Percentiles rank a stretch among this genome's conserved stretches.
These are phyloP conservation scores for Ceratocystis alfenasii DNA, from an alignment of 2,329 filamentous ascomycete species.

Conservation along the genomic window DNA sequence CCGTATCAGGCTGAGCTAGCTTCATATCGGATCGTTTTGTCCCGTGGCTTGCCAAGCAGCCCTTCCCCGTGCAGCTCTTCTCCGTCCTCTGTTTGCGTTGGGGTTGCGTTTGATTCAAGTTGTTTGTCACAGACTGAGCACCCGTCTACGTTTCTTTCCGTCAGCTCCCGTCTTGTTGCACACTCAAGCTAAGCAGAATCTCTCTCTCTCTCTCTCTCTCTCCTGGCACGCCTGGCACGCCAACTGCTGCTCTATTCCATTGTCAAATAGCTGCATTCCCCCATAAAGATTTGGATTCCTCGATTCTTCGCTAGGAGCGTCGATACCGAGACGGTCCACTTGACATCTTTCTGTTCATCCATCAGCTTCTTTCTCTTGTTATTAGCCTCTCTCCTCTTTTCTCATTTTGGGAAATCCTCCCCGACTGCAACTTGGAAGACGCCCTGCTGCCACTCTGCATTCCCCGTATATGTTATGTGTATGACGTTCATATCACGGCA, in stretches of 20 bases:
- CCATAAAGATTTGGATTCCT: neutral
- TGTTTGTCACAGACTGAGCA: slow-evolving; percentile 18
- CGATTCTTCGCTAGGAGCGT: neutral
- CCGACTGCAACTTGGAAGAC: slow-evolving; percentile 1
- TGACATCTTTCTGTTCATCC: neutral
- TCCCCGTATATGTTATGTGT: neutral
- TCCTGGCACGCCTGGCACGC: neutral
- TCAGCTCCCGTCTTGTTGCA: slow-evolving; percentile 1
- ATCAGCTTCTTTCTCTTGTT: neutral
- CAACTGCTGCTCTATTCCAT: neutral
- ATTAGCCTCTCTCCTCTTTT: slow-evolving; percentile 13
- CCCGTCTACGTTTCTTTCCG: slow-evolving; percentile 6
- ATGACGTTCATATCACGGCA: slow-evolving; percentile 7
- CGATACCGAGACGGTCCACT: neutral
- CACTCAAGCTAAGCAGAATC: neutral
- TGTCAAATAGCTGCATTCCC: neutral
- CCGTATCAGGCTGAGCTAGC: neutral
- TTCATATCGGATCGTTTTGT: neutral
- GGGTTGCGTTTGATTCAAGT: slow-evolving; percentile 10
- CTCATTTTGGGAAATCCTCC: slow-evolving; percentile 3
- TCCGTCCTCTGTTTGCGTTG: neutral
- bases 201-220: neutral
- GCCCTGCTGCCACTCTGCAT: neutral
- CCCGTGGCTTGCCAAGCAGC: slow-evolving; percentile 24
- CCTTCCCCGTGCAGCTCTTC: neutral